phyloP scores from a whole-genome alignment of 164 flowering plant genomes.

The Buxus sempervirens region DNA sequence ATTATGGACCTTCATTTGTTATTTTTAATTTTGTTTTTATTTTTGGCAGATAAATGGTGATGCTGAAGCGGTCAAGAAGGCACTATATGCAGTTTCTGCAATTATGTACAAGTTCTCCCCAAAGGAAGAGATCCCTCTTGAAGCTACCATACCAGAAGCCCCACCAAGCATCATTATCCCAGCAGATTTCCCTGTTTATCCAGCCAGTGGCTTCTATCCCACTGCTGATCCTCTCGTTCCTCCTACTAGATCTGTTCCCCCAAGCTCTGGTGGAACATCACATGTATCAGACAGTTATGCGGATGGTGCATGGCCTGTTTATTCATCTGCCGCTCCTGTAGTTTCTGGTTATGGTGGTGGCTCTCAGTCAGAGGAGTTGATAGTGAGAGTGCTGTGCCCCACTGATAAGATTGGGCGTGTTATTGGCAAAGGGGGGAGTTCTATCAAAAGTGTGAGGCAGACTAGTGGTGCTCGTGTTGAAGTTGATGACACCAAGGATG shows the following conservation, averaged over 20 bases:
- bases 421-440: conserved; percentile 84
- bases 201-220: conserved; percentile 64
- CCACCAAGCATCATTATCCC: conserved; percentile 90
- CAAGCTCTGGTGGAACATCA: conserved; percentile 44
- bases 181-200: conserved; percentile 77
- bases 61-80: conserved; percentile 70
- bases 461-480: conserved; percentile 87
- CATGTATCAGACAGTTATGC: conserved; percentile 59
- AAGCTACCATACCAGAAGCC: conserved; percentile 55
- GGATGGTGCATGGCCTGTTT: conserved; percentile 72
- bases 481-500: conserved; percentile 70
- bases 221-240: conserved; percentile 52
- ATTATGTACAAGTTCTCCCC: conserved; percentile 89
- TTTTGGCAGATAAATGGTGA: conserved; percentile 70
- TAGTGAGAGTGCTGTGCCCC: conserved; percentile 71
- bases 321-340: conserved; percentile 65
- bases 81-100: conserved; percentile 82
- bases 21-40: too few relatives aligned
- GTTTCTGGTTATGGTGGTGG: conserved; percentile 62
- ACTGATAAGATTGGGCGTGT: conserved; percentile 88
- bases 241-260: conserved; percentile 63
- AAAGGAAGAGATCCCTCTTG: conserved; percentile 82
- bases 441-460: conserved; percentile 82
- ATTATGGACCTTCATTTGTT: too few relatives aligned
- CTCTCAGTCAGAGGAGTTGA: conserved; percentile 63